Evolutionary conservation across 2,329 filamentous ascomycete genomes (phyloP).

Genomic region (Truncatella angustata): DNA sequence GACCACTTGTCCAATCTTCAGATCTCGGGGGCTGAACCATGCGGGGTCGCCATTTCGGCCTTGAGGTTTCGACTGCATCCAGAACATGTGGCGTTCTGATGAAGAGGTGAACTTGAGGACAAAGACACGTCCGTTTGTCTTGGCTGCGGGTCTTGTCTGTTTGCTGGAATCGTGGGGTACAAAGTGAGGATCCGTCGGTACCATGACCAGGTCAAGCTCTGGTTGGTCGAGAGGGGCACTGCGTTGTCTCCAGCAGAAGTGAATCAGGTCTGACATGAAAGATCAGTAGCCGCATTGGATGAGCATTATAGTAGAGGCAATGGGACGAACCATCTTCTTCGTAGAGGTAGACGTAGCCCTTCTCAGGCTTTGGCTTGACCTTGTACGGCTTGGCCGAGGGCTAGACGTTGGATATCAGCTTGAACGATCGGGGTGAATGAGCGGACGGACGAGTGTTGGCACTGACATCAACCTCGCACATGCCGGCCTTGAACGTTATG

Average conservation of each 20-base stretch:
- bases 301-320: not conserved
- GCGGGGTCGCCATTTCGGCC: constrained; percentile 64
- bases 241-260: constrained; percentile 96
- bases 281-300: not conserved
- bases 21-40: constrained; percentile 82
- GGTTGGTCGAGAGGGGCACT: constrained; percentile 67
- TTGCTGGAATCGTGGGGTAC: constrained; percentile 69
- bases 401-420: constrained; percentile 15
- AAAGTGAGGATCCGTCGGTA: constrained; percentile 86
- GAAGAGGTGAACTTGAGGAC: constrained; percentile 92
- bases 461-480: constrained; percentile 80
- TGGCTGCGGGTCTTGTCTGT: constrained; percentile 54
- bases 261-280: constrained; percentile 68
- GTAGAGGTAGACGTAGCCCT: constrained; percentile 91
- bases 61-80: constrained; percentile 91
- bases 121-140: constrained; percentile 87
- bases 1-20: constrained; percentile 85
- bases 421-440: not conserved
- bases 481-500: constrained; percentile 95
- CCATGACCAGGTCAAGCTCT: constrained; percentile 88
- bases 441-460: not conserved
- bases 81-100: constrained; percentile 89
- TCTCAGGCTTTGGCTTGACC: constrained; percentile 69
- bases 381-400: constrained; percentile 55
- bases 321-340: constrained; percentile 72